Base-by-base conservation (phyloP, 257 asterid genomes). In the Primulina tabacum region DNA sequence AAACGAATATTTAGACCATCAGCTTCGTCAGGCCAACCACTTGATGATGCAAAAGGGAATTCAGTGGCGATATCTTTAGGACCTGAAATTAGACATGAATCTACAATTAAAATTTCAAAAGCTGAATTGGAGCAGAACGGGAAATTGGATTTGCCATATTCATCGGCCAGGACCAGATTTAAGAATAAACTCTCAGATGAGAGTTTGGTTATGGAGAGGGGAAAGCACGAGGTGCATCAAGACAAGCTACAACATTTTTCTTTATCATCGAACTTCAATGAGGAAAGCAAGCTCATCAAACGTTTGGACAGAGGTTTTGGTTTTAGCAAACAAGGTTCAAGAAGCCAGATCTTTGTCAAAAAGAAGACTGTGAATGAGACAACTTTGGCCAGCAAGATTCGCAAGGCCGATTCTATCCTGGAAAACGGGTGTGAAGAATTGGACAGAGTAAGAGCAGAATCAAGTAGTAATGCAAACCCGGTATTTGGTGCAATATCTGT, bases 51-150 rank as follows among this genome's bases (percentile, higher is more conserved):
- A 21, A 78, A 65, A 55, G 84, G 80, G 67, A 76, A 78, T 68
- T 66, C 85, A 72, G 76, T 85, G 81, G 92, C 83, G 82, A 81
- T 84, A 68, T 82, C 88, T 30, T 78, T 84, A 58, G 79, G 82
- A 65, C 90, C 88, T 3, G 95, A 72, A 65, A 69, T 69, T 66
- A 73, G 68, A 76, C 73, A 72, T 24, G 43, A 62, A 17, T 73
- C 81, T 62, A 40, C 50, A 21, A 63, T 52, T 12, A 71, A 67
- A 52, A 69, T 63, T 55, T 63, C 73, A 11, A 70, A 67, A 80
- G 62, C 80, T 34, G 79, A 33, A 64, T 61, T 57, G 5, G 77
- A 65, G 69, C 71, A 64, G 73, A 68, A 56, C 60, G 56, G 58
- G 53, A 73, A 24, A 14, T 29, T 75, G 72, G 74, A 76, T 52